Base-by-base conservation (phyloP, 257 asterid species). In the Leonotis leonurus region DNA sequence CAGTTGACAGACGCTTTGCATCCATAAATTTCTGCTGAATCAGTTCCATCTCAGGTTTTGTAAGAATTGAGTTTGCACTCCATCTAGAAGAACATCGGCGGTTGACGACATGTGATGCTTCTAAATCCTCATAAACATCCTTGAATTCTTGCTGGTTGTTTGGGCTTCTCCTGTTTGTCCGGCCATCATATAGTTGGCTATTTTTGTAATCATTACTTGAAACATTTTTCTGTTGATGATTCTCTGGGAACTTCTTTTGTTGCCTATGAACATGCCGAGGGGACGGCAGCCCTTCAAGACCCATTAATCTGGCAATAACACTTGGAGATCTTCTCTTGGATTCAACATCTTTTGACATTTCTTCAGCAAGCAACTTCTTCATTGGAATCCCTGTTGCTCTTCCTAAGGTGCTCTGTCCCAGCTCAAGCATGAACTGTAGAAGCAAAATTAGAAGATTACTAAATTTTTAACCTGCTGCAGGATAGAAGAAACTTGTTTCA, bases 71-170 rank as follows among this genome's bases (percentile, higher is more conserved):
- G 59, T 77, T 80, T 22, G 79, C 73, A 39, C 56, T 82, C 91
- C 90, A 75, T 74, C 78, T 82, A 27, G 95, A 83, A 33, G 92
- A 81, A 70, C 67, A 80, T 12, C 85, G 84, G 21, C 81, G 83
- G 67, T 80, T 78, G 4, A 56, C 76, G 27, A 76, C 72, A 78
- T 85, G 95, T 4, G 97, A 79, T 60, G 96, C 88, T 80, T 89
- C 99, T 71, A 81, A 69, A 72, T 93, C 97, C 81, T 87, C 99
- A 51, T 83, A 80, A 41, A 89, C 92, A 68, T 89, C 95, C 71
- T 79, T 87, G 73, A 81, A 83, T 44, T 76, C 89, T 35, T 56
- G 90, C 39, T 80, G 87, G 25, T 89, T 85, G 60, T 60, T 69
- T 43, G 80, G 69, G 75, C 78, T 75, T 72, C 80, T 78, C 62